A percentile compares a stretch with the other conserved stretches of the same genome.
phyloP scores from a whole-genome alignment of 495 filamentous ascomycete species.

The Aspergillus leporis region DNA sequence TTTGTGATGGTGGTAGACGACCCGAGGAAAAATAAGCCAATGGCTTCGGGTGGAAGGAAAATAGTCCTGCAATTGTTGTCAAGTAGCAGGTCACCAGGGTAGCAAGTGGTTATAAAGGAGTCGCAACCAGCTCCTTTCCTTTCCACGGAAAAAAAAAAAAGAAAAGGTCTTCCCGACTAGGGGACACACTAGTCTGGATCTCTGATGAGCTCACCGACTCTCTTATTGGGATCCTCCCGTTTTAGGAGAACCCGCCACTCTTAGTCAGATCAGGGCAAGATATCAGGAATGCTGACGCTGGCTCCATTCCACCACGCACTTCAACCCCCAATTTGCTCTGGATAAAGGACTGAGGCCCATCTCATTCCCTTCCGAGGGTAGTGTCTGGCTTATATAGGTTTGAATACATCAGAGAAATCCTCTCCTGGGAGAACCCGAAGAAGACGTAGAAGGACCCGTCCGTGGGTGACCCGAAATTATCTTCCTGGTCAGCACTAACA shows the following conservation, averaged over 20 bases:
- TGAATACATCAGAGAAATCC: constrained; percentile 17
- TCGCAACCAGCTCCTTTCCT: not conserved
- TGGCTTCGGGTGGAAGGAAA: constrained; percentile 4
- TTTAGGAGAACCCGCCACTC: constrained; percentile 11
- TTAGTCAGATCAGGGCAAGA: not conserved
- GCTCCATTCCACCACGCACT: constrained; percentile 5
- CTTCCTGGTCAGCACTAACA: not conserved
- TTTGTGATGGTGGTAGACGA: not conserved
- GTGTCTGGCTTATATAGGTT: constrained; percentile 18
- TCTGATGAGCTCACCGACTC: constrained; percentile 11
- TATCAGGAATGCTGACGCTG: constrained; percentile 3
- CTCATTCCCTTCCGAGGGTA: constrained; percentile 11
- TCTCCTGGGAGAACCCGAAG: constrained; percentile 4
- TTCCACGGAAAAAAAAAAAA: not conserved
- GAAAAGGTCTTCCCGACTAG: not conserved
- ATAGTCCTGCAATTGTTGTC: too few relatives aligned
- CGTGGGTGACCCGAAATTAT: constrained; percentile 11
- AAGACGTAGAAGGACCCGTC: constrained; percentile 7
- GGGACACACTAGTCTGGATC: not conserved
- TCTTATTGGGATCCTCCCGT: constrained; percentile 10
- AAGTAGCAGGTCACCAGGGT: not conserved
- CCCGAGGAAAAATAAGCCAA: not conserved
- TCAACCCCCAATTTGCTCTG: not conserved
- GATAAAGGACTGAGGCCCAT: not conserved
- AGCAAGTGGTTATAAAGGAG: not conserved